Percentiles rank a stretch among this genome's conserved stretches.
phyloP scores from a whole-genome alignment of 169 alveolate genomes.

The Eimeria acervulina region DNA sequence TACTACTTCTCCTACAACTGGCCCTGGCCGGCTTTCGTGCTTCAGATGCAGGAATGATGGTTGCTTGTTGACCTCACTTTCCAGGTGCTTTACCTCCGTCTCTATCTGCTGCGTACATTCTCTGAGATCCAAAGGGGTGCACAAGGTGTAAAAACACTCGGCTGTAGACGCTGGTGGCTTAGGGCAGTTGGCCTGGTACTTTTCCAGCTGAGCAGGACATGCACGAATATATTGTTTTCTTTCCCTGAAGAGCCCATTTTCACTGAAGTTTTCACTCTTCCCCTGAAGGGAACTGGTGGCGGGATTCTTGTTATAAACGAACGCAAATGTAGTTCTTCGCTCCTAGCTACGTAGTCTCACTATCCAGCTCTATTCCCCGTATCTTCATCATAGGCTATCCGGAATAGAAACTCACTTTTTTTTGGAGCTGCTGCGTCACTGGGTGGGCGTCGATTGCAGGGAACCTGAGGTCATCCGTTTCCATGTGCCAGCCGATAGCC shows the following conservation, averaged over 20 bases:
- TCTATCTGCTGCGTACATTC: slow-evolving; percentile 9
- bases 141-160: slow-evolving; percentile 32
- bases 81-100: slow-evolving; percentile 34
- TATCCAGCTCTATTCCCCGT: neutral
- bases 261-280: neutral
- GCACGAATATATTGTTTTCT: neutral
- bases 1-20: too few species aligned
- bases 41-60: neutral
- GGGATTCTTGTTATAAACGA: neutral
- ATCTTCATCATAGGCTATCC: neutral
- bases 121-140: slow-evolving; percentile 49
- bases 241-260: neutral
- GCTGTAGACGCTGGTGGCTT: slow-evolving; percentile 64
- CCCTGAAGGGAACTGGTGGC: neutral
- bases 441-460: slow-evolving; percentile 75
- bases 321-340: too few species aligned
- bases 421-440: slow-evolving; percentile 45
- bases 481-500: neutral
- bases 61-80: slow-evolving; percentile 14
- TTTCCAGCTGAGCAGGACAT: slow-evolving; percentile 49
- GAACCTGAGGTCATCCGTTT: neutral
- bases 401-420: neutral
- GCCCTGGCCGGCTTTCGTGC: neutral
- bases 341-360: too few species aligned
- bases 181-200: slow-evolving; percentile 72